Percentiles rank a stretch among this genome's conserved stretches.
Evolutionary conservation across 805 yeast species (phyloP).

Genomic region (Phaffomyces opuntiae): DNA sequence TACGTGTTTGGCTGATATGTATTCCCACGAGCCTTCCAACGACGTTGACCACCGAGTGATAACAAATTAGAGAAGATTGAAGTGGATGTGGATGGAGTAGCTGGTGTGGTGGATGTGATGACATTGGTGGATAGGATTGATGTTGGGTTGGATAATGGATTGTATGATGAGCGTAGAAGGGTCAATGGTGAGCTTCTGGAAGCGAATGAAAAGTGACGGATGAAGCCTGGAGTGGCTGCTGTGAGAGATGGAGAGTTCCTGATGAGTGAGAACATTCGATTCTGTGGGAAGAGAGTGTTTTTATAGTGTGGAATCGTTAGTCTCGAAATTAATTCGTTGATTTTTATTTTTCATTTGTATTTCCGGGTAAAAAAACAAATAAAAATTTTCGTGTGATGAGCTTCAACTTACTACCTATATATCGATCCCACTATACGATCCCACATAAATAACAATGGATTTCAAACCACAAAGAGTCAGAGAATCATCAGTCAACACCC

Average conservation of each 20-base stretch:
- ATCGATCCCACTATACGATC: no score
- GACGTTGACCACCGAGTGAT: conserved; percentile 37
- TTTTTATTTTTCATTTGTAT: no score
- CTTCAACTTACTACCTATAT: no score
- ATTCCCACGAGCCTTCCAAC: conserved; percentile 90
- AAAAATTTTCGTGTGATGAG: no score
- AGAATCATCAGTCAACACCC: conserved; percentile 20
- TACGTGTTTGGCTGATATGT: conserved; percentile 91
- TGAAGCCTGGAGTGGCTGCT: background rate
- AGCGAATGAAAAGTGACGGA: background rate
- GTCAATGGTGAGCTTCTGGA: conserved; percentile 1
- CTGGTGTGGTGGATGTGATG: background rate
- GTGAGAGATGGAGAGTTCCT: background rate
- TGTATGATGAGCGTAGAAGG: conserved; percentile 1
- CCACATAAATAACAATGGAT: no score
- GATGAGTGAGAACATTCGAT: conserved; percentile 1
- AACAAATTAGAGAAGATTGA: conserved; percentile 24
- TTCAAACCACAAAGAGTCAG: conserved; percentile 14
- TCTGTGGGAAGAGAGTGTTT: no score
- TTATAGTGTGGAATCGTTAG: no score
- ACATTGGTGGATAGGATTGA: background rate
- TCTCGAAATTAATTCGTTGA: no score
- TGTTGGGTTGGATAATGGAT: conserved; percentile 4
- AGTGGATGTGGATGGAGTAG: background rate
- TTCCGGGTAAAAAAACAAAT: no score